Evolutionary conservation across 345 rosid genomes (phyloP), one percentile per base, ranked within the genome.

Genomic region (Pelargonium nanum): DNA sequence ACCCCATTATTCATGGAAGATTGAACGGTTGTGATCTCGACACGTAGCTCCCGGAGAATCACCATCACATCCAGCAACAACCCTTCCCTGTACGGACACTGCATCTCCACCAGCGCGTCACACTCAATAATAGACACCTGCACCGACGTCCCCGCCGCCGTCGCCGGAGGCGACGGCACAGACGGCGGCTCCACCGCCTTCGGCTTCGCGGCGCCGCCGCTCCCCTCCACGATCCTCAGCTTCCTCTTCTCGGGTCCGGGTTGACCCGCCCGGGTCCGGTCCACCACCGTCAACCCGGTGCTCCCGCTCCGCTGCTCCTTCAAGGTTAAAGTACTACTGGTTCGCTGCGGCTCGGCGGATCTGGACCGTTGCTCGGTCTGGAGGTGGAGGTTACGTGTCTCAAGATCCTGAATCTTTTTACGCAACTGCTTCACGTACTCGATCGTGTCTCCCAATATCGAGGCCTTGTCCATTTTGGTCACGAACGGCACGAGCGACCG

Each of bases 401-500:
- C 99, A 2, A 94, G 73, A 58, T 94, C 99, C 66, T 86, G 91
- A 17, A 90, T 78, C 74, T 84, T 88, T 68, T 81, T 83, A 9
- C 83, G 73, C 6, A 94, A 76, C 65, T 94, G 99, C 68, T 94
- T 90, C 74, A 94, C 81, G 64, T 90, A 94, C 75, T 88, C 95
- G 1, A 94, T 94, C 5, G 99, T 86, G 75, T 94, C 99, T 4
- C 96, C 99, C 6, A 94, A 68, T 61, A 94, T 90, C 2, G 99
- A 94, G 4, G 91, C 96, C 80, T 94, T 94, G 77, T 94, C 99
- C 97, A 94, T 88, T 67, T 94, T 90, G 13, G 97, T 90, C 45
- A 94, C 96, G 65, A 90, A 90, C 16, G 99, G 99, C 59, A 90
- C 96, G 20, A 94, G 69, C 4, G 99, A 88, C 66, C 97, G 70